Evolutionary conservation across 768 basidiomycete genomes (phyloP).

Genomic region (Lactarius psammicola): DNA sequence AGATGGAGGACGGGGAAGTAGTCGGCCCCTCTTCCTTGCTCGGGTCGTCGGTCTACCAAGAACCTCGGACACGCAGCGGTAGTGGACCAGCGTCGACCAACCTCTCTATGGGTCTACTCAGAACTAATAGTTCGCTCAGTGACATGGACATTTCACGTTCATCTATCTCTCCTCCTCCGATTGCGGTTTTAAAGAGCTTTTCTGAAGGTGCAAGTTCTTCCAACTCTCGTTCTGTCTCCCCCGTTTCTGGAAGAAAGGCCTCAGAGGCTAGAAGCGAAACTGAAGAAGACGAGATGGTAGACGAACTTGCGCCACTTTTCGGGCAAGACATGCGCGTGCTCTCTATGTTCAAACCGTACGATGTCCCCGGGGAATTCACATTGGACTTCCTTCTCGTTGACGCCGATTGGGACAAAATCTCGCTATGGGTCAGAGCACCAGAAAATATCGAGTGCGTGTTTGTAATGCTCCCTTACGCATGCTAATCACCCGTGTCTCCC

Average conservation of each 20-base stretch:
- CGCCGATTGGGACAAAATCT: slow-evolving; percentile 16
- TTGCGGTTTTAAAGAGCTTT: slow-evolving; percentile 10
- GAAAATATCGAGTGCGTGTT: slow-evolving; percentile 12
- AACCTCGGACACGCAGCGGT: background rate
- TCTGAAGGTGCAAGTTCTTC: slow-evolving; percentile 5
- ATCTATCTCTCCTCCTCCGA: slow-evolving; percentile 13
- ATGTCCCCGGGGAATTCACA: slow-evolving; percentile 7
- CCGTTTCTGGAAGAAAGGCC: background rate
- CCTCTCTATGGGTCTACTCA: background rate
- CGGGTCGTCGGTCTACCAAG: background rate
- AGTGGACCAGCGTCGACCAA: background rate
- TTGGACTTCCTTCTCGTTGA: slow-evolving; percentile 3
- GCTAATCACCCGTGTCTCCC: background rate
- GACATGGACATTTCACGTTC: slow-evolving; percentile 11
- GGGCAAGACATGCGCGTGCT: slow-evolving; percentile 21
- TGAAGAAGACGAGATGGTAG: slow-evolving; percentile 23
- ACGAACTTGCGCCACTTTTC: slow-evolving; percentile 22
- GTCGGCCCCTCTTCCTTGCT: background rate
- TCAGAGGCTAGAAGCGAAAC: slow-evolving; percentile 3
- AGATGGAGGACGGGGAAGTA: background rate
- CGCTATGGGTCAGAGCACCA: slow-evolving; percentile 15
- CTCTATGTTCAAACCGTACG: slow-evolving; percentile 12
- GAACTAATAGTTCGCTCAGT: background rate
- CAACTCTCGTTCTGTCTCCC: slow-evolving; percentile 13
- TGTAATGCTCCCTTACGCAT: background rate